Conservation (phyloP, 768 basidiomycete species). For the Favolaschia claudopus region DNA sequence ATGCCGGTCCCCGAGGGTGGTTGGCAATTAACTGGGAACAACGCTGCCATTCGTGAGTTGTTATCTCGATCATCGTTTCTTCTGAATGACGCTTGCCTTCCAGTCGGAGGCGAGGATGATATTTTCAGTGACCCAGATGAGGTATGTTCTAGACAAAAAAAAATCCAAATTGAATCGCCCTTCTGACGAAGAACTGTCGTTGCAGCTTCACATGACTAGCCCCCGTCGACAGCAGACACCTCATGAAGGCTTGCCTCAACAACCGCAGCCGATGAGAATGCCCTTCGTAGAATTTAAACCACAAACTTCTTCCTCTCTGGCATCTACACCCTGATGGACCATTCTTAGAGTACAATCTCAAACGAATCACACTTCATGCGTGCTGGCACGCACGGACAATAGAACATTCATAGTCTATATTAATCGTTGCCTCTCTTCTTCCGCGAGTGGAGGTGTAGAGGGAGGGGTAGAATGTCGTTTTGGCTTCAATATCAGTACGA, state of each 20-base stretch:
- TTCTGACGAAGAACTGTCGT: slow-evolving; percentile 8
- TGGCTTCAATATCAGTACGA: slow-evolving; percentile 94
- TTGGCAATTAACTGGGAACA: slow-evolving; percentile 61
- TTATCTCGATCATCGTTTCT: slow-evolving; percentile 3
- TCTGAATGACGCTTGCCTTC: slow-evolving; percentile 8
- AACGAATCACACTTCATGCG: neutral
- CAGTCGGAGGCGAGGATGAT: slow-evolving; percentile 51
- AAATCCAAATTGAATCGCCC: neutral
- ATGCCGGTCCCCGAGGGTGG: slow-evolving; percentile 45
- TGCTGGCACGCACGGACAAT: slow-evolving; percentile 5
- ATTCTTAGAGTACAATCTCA: neutral
- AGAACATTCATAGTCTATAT: slow-evolving; percentile 3
- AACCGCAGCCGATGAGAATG: slow-evolving; percentile 6
- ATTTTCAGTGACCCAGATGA: slow-evolving; percentile 53
- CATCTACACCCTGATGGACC: slow-evolving; percentile 24
- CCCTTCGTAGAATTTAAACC: slow-evolving; percentile 2
- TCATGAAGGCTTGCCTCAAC: too few relatives aligned
- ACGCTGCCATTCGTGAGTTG: slow-evolving; percentile 56
- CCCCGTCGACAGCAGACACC: slow-evolving; percentile 40
- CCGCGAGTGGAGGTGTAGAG: neutral
- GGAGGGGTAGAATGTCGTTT: slow-evolving; percentile 52
- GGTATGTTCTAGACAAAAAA: too few relatives aligned
- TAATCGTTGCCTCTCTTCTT: slow-evolving; percentile 4
- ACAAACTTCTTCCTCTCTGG: slow-evolving; percentile 19
- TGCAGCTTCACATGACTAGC: slow-evolving; percentile 43